phyloP scores from a whole-genome alignment of 306 rosid genomes.

The Astragalus glycyphyllos region DNA sequence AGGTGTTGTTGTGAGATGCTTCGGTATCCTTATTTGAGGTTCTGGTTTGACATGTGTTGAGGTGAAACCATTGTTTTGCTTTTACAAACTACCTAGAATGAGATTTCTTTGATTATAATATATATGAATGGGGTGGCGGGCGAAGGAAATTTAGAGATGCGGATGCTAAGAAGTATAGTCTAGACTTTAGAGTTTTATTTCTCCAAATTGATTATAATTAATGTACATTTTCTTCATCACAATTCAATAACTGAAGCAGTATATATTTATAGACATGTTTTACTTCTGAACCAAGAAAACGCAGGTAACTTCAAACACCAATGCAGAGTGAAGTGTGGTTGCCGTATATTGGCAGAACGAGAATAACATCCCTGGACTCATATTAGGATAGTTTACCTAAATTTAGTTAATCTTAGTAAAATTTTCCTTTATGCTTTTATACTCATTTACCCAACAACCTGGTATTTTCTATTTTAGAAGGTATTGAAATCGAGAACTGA shows the following conservation, averaged over 20 bases:
- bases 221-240: too few relatives aligned
- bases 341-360: slow-evolving; percentile 20
- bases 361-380: slow-evolving; percentile 17
- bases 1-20: slow-evolving; percentile 26
- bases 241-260: too few relatives aligned
- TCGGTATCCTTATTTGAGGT: slow-evolving; percentile 28
- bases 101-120: slow-evolving; percentile 9
- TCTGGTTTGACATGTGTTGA: slow-evolving; percentile 17
- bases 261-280: too few relatives aligned
- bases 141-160: slow-evolving; percentile 30
- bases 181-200: not conserved
- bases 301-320: too few relatives aligned
- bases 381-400: slow-evolving; percentile 4
- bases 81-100: not conserved
- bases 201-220: slow-evolving; percentile 8
- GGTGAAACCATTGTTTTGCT: not conserved
- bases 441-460: slow-evolving; percentile 5
- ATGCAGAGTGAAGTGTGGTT: too few relatives aligned
- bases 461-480: not conserved
- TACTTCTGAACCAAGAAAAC: too few relatives aligned
- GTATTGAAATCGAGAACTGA: slow-evolving; percentile 5
- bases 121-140: not conserved
- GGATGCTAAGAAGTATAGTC: not conserved
- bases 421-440: slow-evolving; percentile 13
- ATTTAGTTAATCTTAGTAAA: not conserved